Base-by-base conservation (phyloP, 306 rosid genomes). In the Alnus rubra region DNA sequence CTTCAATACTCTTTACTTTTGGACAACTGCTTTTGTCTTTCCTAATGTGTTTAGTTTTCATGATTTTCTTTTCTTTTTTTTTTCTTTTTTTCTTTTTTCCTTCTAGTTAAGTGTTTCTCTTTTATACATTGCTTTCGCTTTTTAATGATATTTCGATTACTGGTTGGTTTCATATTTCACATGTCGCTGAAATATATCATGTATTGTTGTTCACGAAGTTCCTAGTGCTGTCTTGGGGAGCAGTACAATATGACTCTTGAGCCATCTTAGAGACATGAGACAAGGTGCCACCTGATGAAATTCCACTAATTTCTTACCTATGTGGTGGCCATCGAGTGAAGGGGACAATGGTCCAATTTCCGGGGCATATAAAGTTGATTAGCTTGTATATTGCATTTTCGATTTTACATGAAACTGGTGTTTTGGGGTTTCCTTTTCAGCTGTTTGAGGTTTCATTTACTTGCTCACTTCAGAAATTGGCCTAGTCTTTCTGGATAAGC, bases 221-320 rank as follows among this genome's bases (percentile, higher is more conserved):
- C 18, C 47, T 33, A 33, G 69, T 6, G 0, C 45, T 33, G 18
- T 63, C 39, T 35, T 63, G 15, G 69, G 9, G 44, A 14, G 11
- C 69, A 63, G 39, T 10, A 28, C 16, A 11, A 28, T 60, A 50
- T 14, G 18, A 4, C 16, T 10, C 12, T 60, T 9, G 67, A 30
- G 67, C 14, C 39, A 60, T 10, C 28, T 63, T 35, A 14, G 69
- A 63, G 69, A 35, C 47, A 63, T 63, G 45, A 63, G 33, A 63
- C 45, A 63, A 31, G 45, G 39, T 60, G 67, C 67, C 45, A 63
- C 69, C 69, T 59, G 67, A 63, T 63, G 69, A 35, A 15, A 35
- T 35, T 49, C 10, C 7, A 59, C 14, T 4, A 11, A 11, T 23
- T 28, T 19, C 23, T 28, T 1, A 2, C 68, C 12, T 4, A 33